These are phyloP conservation scores for Rhododendron griersonianum DNA, from an alignment of 148 eudicot species.

Conservation along the genomic window DNA sequence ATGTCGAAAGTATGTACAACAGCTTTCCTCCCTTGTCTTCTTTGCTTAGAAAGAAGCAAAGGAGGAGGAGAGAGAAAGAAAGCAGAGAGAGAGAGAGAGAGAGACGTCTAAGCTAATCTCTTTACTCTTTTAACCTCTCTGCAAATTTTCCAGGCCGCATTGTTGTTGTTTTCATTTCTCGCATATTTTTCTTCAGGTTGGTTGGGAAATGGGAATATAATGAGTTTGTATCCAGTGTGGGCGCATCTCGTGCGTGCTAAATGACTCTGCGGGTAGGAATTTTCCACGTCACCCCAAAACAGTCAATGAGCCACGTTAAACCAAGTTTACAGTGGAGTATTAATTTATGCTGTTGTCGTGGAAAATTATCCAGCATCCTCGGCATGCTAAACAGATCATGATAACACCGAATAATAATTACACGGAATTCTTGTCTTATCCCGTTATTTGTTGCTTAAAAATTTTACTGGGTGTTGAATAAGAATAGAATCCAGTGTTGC, in stretches of 20 bases:
- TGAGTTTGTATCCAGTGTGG: not conserved
- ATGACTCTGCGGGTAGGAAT: not conserved
- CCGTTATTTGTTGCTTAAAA: not conserved
- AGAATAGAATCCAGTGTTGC: not conserved
- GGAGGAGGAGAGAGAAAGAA: conserved; percentile 25
- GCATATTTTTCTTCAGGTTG: not conserved
- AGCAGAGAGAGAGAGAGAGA: conserved; percentile 11
- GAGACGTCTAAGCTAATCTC: conserved; percentile 20
- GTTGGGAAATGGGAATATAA: conserved; percentile 8
- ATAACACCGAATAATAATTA: too few species aligned
- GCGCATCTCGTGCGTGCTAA: not conserved
- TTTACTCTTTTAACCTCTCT: not conserved
- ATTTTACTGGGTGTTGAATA: not conserved
- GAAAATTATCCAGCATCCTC: not conserved
- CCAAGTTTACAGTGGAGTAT: too few species aligned
- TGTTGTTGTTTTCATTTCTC: not conserved
- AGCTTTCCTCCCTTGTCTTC: conserved; percentile 26
- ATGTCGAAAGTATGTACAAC: not conserved
- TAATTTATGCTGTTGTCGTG: not conserved
- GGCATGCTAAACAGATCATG: not conserved
- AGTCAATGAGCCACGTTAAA: too few species aligned
- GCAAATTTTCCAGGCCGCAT: not conserved
- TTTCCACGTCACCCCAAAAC: not conserved
- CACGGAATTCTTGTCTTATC: too few species aligned
- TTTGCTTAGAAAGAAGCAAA: conserved; percentile 18